Evolutionary conservation across 1,284 basidiomycete genomes (phyloP).

Genomic region (Pyrrhoderma lamaoense): DNA sequence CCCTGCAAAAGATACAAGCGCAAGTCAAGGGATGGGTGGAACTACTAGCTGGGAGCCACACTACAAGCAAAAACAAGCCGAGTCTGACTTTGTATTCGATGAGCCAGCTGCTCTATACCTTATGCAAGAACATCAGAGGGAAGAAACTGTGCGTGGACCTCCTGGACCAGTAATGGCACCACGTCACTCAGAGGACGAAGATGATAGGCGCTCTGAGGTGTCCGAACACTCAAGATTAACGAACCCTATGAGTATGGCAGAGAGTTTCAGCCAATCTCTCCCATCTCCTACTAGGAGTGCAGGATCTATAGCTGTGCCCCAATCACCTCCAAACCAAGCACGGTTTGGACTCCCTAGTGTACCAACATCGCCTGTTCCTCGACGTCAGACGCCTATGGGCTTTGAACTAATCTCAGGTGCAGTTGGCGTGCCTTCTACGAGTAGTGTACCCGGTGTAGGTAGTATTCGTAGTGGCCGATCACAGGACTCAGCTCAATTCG

Average conservation of each 20-base stretch:
- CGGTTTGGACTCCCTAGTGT: conserved; percentile 2
- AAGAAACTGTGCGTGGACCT: conserved; percentile 28
- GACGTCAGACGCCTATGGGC: conserved; percentile 35
- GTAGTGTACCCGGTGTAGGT: conserved; percentile 12
- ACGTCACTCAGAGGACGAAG: conserved; percentile 6
- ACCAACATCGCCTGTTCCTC: conserved; percentile 23
- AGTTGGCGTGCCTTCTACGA: conserved; percentile 18
- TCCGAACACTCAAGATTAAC: conserved; percentile 16
- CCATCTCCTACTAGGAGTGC: neutral
- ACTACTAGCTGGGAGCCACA: conserved; percentile 20
- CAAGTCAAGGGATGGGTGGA: neutral
- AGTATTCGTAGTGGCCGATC: conserved; percentile 23
- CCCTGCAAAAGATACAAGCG: conserved; percentile 9
- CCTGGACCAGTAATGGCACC: neutral
- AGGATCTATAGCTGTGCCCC: neutral
- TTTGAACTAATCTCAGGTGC: conserved; percentile 26
- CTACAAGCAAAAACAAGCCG: conserved; percentile 16
- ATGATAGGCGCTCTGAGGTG: neutral
- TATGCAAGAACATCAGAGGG: conserved; percentile 48
- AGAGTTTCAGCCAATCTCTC: neutral
- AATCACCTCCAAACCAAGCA: neutral
- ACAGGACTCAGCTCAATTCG: conserved; percentile 2
- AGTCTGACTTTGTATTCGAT: conserved; percentile 31
- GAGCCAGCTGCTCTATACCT: conserved; percentile 58
- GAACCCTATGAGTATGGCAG: conserved; percentile 31